These are phyloP conservation scores for Delonix regia DNA, from an alignment of 306 rosid species.

Conservation along the genomic window DNA sequence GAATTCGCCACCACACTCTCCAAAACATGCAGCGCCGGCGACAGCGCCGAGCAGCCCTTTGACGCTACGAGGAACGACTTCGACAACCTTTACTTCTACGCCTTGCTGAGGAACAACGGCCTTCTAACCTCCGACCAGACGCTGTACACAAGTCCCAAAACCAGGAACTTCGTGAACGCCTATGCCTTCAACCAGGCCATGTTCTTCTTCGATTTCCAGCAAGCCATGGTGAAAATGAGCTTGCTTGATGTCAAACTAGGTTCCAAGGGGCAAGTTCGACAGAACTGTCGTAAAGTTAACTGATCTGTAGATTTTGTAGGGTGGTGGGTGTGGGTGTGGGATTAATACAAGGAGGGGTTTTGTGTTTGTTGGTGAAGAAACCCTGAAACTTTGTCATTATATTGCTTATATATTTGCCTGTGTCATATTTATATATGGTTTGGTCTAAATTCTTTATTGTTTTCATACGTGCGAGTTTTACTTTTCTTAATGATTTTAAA, in stretches of 20 bases:
- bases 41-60: slow-evolving; percentile 62
- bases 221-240: slow-evolving; percentile 82
- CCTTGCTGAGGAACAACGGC: slow-evolving; percentile 55
- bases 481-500: too few relatives aligned
- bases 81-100: slow-evolving; percentile 66
- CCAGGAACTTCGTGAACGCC: slow-evolving; percentile 62
- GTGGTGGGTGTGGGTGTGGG: too few relatives aligned
- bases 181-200: slow-evolving; percentile 77
- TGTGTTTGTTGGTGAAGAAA: too few relatives aligned
- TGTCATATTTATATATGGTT: too few relatives aligned
- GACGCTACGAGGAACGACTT: slow-evolving; percentile 61
- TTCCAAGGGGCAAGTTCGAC: slow-evolving; percentile 66
- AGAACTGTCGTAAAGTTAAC: slow-evolving; percentile 65
- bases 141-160: slow-evolving; percentile 54
- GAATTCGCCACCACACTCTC: slow-evolving; percentile 55
- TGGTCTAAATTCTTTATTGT: too few relatives aligned
- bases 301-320: slow-evolving; percentile 8
- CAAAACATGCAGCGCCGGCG: slow-evolving; percentile 68
- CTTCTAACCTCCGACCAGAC: slow-evolving; percentile 78
- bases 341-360: too few relatives aligned
- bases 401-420: too few relatives aligned
- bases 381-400: too few relatives aligned
- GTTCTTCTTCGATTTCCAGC: slow-evolving; percentile 85
- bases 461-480: too few relatives aligned
- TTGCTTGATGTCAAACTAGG: slow-evolving; percentile 62